phyloP scores from a whole-genome alignment of 441 rosid genomes.

The Pelargonium cotyledonis region DNA sequence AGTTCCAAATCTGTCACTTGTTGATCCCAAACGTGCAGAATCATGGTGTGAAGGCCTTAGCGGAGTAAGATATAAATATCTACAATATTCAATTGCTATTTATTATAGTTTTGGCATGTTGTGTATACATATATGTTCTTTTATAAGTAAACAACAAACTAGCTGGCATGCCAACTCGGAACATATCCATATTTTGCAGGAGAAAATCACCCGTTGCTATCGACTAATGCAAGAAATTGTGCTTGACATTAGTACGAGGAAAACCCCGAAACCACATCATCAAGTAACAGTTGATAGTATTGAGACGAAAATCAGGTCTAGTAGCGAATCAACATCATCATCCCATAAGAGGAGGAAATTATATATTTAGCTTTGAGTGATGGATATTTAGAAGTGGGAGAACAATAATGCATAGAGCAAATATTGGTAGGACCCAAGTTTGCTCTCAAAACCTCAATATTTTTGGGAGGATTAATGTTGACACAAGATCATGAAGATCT shows the following conservation, averaged over 20 bases:
- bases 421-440: constrained; percentile 29
- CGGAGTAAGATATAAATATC: constrained; percentile 44
- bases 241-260: constrained; percentile 23
- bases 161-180: constrained; percentile 11
- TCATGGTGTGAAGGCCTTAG: constrained; percentile 88
- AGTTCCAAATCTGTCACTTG: constrained; percentile 61
- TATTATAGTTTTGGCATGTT: too few species aligned
- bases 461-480: constrained; percentile 25
- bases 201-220: constrained; percentile 74
- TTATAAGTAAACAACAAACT: background rate
- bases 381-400: constrained; percentile 1
- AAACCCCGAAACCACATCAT: background rate
- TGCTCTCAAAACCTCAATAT: constrained; percentile 33
- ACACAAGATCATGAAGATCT: constrained; percentile 4
- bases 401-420: constrained; percentile 1
- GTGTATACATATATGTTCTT: background rate
- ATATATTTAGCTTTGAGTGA: constrained; percentile 47
- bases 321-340: constrained; percentile 40
- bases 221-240: constrained; percentile 65
- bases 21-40: constrained; percentile 62
- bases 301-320: constrained; percentile 7
- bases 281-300: background rate
- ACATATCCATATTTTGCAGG: constrained; percentile 44
- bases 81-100: background rate
- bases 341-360: constrained; percentile 61